A percentile compares a stretch with the other conserved stretches of the same genome.
Evolutionary conservation across 2,329 filamentous ascomycete species (phyloP).

Genomic region (Ophiocordyceps camponoti-saundersi): DNA sequence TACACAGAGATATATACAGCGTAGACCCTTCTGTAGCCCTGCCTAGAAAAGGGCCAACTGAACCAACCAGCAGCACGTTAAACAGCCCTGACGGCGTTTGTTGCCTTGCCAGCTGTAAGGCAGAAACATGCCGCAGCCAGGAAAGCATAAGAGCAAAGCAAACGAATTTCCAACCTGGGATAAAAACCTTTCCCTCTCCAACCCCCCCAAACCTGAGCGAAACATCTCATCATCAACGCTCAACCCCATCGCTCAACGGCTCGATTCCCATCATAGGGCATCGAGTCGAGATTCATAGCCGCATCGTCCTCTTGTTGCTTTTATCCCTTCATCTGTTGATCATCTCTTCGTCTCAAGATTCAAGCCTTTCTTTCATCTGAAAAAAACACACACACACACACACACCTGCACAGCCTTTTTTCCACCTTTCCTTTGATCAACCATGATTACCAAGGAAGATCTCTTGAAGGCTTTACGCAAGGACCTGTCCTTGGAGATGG

Average conservation of each 20-base stretch:
- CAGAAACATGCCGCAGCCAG: not conserved
- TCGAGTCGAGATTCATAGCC: no score
- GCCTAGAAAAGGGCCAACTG: no score
- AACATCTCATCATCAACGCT: not conserved
- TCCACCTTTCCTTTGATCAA: not conserved
- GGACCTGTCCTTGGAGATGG: constrained; percentile 8
- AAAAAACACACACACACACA: no score
- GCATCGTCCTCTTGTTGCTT: no score
- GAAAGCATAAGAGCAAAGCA: not conserved
- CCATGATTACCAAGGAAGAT: constrained; percentile 6
- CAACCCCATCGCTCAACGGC: not conserved
- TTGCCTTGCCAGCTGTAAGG: not conserved
- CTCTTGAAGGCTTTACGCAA: constrained; percentile 8
- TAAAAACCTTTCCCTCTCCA: not conserved
- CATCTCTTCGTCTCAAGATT: no score
- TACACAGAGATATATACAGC: no score
- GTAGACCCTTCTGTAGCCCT: no score
- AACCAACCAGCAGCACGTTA: not conserved
- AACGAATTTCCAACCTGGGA: not conserved
- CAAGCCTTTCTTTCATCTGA: no score
- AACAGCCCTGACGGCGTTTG: not conserved
- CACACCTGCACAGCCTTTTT: no score
- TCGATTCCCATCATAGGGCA: not conserved
- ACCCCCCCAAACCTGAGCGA: not conserved
- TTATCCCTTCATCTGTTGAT: not conserved